These are phyloP conservation scores for Eucalyptus polybractea DNA, from an alignment of 345 rosid genomes.

Conservation along the genomic window DNA sequence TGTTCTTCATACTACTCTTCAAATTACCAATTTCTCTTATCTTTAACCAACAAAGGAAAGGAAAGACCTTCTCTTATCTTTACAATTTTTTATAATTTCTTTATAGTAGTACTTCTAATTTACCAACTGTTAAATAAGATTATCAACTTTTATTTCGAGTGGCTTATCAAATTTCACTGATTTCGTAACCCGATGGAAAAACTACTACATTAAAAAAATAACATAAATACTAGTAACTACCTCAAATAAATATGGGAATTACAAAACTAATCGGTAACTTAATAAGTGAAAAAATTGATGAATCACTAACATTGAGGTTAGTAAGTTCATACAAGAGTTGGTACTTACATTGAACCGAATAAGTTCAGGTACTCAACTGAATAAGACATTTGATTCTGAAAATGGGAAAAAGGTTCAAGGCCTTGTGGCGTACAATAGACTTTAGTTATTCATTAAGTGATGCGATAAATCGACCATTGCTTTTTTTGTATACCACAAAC, in stretches of 20 bases:
- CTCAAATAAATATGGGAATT: not conserved
- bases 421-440: not conserved
- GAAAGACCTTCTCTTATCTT: not conserved
- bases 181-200: not conserved
- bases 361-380: not conserved
- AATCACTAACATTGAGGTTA: not conserved
- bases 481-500: not conserved
- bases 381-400: not conserved
- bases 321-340: not conserved
- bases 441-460: not conserved
- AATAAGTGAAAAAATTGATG: not conserved
- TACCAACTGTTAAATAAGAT: not conserved
- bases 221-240: not conserved
- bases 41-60: not conserved
- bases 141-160: not conserved
- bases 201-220: not conserved
- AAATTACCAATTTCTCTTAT: not conserved
- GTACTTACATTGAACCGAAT: not conserved
- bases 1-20: not conserved
- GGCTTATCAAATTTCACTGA: not conserved
- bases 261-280: not conserved
- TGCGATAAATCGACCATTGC: not conserved
- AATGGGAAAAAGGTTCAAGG: not conserved
- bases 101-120: not conserved
- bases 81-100: not conserved